Evolutionary conservation across 2,329 filamentous ascomycete species (phyloP), one percentile per base, ranked within the genome.

Genomic region (Diaporthe sp.): DNA sequence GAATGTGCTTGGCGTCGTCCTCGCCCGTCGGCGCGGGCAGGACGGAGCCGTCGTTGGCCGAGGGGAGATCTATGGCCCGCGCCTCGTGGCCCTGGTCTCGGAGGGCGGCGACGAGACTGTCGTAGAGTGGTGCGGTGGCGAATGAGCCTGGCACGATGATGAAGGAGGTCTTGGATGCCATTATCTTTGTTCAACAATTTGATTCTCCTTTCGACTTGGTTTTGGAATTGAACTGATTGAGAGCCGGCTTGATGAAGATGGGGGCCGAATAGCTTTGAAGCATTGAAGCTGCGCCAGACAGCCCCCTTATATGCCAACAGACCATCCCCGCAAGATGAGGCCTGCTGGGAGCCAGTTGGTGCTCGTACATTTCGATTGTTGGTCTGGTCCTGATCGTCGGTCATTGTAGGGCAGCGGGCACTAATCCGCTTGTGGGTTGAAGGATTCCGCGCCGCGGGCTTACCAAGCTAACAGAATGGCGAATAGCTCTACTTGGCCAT

Each of bases 1-100:
- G 72, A 67, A 79, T 77, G 34, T 76, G 71, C 12, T 73, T 72
- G 37, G 73, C 73, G 37, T 78, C 78, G n/a, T 79, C 81, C 13
- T 76, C 57, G 22, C 44, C 61, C n/a, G 65, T 78, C 4, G 76
- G 65, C 3, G 77, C 19, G 4, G 77, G 77, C 13, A 74, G 34
- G 0, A 72, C 71, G 8, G 75, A 76, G 25, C 76, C 77, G 44
- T 78, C 77, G 42, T 78, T 77, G 60, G 76, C 76, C 7, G 77
- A 78, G 34, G 65, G 73, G 13, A 78, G 77, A 7, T 22, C 1
- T 12, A 77, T 58, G 4, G 61, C 49, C 13, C 71, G 62, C 42
- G 70, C 73, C 15, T 73, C 60, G 65, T 74, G 65, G 10, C 75
- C 75, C 15, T 76, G 44, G 6, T 51, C 3, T 25, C 34, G 37